These are phyloP conservation scores for Trametes cingulata DNA, from an alignment of 768 basidiomycete species.

Conservation along the genomic window DNA sequence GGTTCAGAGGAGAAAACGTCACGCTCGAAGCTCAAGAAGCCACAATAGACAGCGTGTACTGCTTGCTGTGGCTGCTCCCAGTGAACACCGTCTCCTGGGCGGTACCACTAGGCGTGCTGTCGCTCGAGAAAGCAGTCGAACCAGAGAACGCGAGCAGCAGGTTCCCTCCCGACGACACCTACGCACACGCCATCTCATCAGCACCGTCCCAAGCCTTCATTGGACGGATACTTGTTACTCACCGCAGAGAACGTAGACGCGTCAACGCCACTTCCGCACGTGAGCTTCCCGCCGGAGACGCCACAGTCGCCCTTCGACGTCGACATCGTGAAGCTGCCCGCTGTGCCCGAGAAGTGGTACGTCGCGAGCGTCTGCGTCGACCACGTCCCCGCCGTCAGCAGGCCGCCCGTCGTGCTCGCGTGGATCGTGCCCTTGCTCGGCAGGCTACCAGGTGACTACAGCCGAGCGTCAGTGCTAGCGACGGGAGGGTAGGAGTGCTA, in stretches of 20 bases:
- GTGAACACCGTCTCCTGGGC: slow-evolving; percentile 39
- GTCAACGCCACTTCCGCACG: slow-evolving; percentile 52
- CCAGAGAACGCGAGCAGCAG: slow-evolving; percentile 52
- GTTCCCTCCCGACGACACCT: slow-evolving; percentile 50
- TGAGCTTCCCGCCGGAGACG: slow-evolving; percentile 45
- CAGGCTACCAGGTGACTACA: slow-evolving; percentile 28
- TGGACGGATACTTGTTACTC: slow-evolving; percentile 28
- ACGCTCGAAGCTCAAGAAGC: slow-evolving; percentile 11
- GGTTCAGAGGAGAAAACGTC: background rate
- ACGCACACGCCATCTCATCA: background rate
- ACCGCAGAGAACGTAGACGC: slow-evolving; percentile 54
- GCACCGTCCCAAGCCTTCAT: background rate
- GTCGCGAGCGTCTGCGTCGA: slow-evolving; percentile 62
- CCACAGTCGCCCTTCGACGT: slow-evolving; percentile 62
- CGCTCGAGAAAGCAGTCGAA: slow-evolving; percentile 52
- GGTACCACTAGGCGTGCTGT: slow-evolving; percentile 51
- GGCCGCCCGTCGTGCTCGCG: slow-evolving; percentile 47
- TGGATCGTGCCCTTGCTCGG: slow-evolving; percentile 50
- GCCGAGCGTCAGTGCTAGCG: background rate
- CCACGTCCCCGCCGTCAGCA: slow-evolving; percentile 59
- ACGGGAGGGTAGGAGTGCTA: background rate
- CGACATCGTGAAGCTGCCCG: slow-evolving; percentile 54
- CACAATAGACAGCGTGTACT: slow-evolving; percentile 32
- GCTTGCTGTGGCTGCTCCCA: slow-evolving; percentile 29
- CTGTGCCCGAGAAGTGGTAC: slow-evolving; percentile 48